Evolutionary conservation across 176 grass and related monocot genomes (phyloP).

Genomic region (Dactylis glomerata): DNA sequence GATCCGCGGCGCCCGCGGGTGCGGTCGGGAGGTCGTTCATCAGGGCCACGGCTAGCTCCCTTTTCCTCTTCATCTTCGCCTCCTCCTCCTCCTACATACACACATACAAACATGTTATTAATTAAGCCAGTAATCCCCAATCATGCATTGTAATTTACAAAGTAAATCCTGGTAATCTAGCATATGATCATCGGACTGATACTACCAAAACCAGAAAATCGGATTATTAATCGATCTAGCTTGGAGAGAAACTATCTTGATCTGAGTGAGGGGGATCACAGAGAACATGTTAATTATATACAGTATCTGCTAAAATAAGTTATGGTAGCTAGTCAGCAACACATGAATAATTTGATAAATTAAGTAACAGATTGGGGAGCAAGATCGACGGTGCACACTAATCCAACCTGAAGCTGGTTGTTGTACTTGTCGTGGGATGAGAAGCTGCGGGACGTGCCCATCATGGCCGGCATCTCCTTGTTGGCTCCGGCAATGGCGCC

Average conservation of each 20-base stretch:
- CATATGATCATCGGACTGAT: not conserved
- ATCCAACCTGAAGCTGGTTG: not conserved
- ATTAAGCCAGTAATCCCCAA: not conserved
- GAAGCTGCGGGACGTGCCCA: not conserved
- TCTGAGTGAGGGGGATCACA: no score
- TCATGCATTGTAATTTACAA: not conserved
- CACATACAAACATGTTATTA: not conserved
- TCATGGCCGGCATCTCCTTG: not conserved
- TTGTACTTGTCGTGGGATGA: not conserved
- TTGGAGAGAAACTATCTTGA: no score
- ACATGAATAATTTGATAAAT: not conserved
- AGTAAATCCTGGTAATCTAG: no score
- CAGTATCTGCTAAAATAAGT: no score
- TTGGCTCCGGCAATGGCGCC: not conserved
- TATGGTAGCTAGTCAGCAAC: not conserved
- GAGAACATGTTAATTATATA: no score
- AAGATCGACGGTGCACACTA: not conserved
- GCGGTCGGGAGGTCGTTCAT: not conserved
- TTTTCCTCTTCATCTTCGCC: not conserved
- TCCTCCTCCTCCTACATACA: not conserved
- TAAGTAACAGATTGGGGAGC: not conserved
- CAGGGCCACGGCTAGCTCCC: not conserved
- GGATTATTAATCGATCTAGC: no score
- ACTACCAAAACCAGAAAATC: not conserved
- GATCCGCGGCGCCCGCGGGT: not conserved